These are phyloP conservation scores for Geotrichum bryndzae DNA, from an alignment of 1,139 yeast species.

Conservation along the genomic window DNA sequence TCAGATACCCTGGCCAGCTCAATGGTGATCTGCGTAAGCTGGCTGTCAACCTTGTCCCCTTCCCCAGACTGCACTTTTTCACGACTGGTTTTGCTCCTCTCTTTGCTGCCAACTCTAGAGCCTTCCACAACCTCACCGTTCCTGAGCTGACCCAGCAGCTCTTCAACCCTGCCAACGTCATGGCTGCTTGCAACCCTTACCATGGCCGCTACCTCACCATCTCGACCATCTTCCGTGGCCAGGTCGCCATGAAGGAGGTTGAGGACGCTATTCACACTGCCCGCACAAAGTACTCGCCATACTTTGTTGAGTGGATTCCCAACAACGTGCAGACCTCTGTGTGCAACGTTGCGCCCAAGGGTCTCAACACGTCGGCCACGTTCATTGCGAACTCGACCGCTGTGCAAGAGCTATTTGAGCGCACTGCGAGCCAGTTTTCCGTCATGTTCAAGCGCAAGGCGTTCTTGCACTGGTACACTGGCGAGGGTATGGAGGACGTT, in stretches of 20 bases:
- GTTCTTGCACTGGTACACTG: constrained; percentile 44
- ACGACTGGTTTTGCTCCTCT: constrained; percentile 44
- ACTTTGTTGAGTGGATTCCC: constrained; percentile 43
- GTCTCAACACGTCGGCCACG: constrained; percentile 39
- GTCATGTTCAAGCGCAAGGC: constrained; percentile 44
- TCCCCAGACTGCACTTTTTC: constrained; percentile 44
- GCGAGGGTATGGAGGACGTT: constrained; percentile 44
- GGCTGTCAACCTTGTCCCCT: constrained; percentile 44
- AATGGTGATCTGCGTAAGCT: constrained; percentile 43
- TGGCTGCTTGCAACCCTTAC: constrained; percentile 44
- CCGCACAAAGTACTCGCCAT: constrained; percentile 36
- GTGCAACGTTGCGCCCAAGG: constrained; percentile 41
- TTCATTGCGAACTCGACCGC: constrained; percentile 44
- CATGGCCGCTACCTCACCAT: constrained; percentile 42
- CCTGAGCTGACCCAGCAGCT: constrained; percentile 45
- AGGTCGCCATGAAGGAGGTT: constrained; percentile 42
- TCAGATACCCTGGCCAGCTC: constrained; percentile 44
- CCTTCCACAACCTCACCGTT: constrained; percentile 39
- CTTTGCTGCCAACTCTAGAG: constrained; percentile 36
- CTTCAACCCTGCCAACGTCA: constrained; percentile 41
- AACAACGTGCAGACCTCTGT: constrained; percentile 41
- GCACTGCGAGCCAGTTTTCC: constrained; percentile 39
- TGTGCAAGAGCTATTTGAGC: constrained; percentile 41
- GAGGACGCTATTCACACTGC: constrained; percentile 39
- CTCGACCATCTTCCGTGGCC: constrained; percentile 43